Evolutionary conservation across 2,329 filamentous ascomycete species (phyloP).

Genomic region (Penicillium palitans): DNA sequence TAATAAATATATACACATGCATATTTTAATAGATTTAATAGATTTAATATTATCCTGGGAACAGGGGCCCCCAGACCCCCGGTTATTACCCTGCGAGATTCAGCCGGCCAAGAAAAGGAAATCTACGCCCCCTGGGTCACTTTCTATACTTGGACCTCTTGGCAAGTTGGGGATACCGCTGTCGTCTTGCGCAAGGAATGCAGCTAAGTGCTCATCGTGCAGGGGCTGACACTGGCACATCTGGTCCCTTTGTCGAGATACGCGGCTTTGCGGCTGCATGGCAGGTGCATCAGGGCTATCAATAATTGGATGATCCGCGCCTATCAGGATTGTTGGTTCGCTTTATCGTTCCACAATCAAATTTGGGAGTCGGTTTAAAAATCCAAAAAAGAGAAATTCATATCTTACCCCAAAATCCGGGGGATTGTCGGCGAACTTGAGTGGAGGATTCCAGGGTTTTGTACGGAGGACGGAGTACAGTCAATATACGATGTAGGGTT

Average conservation of each 20-base stretch:
- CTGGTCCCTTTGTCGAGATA: conserved; percentile 7
- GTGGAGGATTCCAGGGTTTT: neutral
- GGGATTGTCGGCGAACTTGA: conserved; percentile 5
- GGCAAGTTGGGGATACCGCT: neutral
- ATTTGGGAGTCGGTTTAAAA: neutral
- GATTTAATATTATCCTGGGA: neutral
- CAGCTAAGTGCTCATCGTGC: conserved; percentile 2
- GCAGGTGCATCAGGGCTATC: conserved; percentile 12
- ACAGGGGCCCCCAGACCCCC: conserved; percentile 3
- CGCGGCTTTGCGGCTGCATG: conserved; percentile 25
- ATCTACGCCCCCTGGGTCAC: neutral
- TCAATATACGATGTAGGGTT: neutral
- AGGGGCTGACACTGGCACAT: conserved; percentile 10
- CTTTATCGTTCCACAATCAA: neutral
- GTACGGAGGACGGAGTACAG: neutral
- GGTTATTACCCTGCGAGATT: conserved; percentile 4
- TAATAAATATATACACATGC: neutral
- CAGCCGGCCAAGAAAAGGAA: neutral
- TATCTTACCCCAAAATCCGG: conserved; percentile 1
- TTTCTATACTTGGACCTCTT: neutral
- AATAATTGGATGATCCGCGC: conserved; percentile 25
- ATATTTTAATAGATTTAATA: neutral
- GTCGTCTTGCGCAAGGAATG: conserved; percentile 7
- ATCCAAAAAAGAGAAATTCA: neutral
- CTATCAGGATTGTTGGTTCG: conserved; percentile 19